Base-by-base conservation (phyloP, 768 basidiomycete species). In the Hericium alpestre region DNA sequence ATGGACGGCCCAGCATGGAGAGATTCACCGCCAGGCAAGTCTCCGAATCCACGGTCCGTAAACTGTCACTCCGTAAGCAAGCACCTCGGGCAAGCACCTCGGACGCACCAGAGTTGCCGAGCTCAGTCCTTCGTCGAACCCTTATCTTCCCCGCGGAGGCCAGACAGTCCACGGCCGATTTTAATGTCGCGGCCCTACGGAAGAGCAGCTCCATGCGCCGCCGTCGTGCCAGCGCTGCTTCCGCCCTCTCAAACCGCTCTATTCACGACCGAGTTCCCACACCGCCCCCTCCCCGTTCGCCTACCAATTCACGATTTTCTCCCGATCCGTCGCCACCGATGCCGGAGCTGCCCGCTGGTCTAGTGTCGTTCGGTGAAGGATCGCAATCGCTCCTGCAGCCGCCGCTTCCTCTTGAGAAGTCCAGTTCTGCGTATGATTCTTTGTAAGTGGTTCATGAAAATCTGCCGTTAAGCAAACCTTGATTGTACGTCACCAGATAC, bases 241-340 rank as follows among this genome's bases (percentile, higher is more conserved):
- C 78, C 23, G 69, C 80, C 12, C 72, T 76, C 16, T 91, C 89
- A 0, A 80, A 72, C 62, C 83, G 84, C 56, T 90, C 90, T 46
- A 75, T 90, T 27, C 84, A 87, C 62, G 90, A 92, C 62, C 85
- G 90, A 54, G 85, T 74, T 12, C 90, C 89, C 11, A 92, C 90
- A 8, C 90, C 90, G n/a, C 90, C 90, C 16, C 90, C 90, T 37
- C 82, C 86, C 13, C 80, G 80, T 61, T 72, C 79, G 4, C 73
- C 76, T 50, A 67, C 67, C 40, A 61, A 69, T 37, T 78, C 78
- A 59, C 80, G 86, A 39, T 88, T 90, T 71, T 86, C 87, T 20
- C 74, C 71, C 57, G 83, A 85, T 63, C 72, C 72, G 39, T 78
- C 83, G 2, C 87, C 87, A 46, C 88, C 88, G 10, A 74, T 90